These are phyloP conservation scores for Pseudogymnoascus sp. DNA, from an alignment of 2,329 filamentous ascomycete species.

Conservation along the genomic window DNA sequence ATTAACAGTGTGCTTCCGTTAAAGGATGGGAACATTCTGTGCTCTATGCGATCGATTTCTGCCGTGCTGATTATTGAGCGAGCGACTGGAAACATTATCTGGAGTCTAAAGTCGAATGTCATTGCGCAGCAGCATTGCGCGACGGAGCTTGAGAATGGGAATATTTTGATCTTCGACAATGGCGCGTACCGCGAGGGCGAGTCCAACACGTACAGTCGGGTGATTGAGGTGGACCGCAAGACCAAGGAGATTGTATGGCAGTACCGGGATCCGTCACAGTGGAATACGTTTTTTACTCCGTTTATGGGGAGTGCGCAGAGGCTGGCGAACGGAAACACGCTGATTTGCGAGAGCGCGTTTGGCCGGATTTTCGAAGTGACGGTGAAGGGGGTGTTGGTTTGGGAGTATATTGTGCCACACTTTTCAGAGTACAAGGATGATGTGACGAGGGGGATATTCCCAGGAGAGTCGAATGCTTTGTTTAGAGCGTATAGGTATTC, in stretches of 20 bases:
- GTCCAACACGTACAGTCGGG: constrained; percentile 36
- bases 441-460: constrained; percentile 34
- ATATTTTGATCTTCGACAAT: constrained; percentile 41
- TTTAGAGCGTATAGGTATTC: constrained; percentile 40
- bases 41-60: constrained; percentile 36
- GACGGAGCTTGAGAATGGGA: constrained; percentile 34
- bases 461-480: constrained; percentile 36
- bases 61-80: constrained; percentile 37
- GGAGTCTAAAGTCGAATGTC: constrained; percentile 34
- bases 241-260: constrained; percentile 38
- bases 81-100: constrained; percentile 35
- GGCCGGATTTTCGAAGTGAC: constrained; percentile 41
- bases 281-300: constrained; percentile 32
- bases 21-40: constrained; percentile 36
- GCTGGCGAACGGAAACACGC: constrained; percentile 35
- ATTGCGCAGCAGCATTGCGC: constrained; percentile 40
- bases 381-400: constrained; percentile 33
- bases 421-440: constrained; percentile 33
- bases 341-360: constrained; percentile 37
- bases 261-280: constrained; percentile 30
- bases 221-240: constrained; percentile 32
- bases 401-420: constrained; percentile 38
- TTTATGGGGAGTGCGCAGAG: constrained; percentile 42
- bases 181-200: constrained; percentile 36
- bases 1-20: constrained; percentile 38